Percentiles rank a stretch among this genome's conserved stretches.
phyloP scores from a whole-genome alignment of 257 asterid species.

The Nicotiana noctiflora region DNA sequence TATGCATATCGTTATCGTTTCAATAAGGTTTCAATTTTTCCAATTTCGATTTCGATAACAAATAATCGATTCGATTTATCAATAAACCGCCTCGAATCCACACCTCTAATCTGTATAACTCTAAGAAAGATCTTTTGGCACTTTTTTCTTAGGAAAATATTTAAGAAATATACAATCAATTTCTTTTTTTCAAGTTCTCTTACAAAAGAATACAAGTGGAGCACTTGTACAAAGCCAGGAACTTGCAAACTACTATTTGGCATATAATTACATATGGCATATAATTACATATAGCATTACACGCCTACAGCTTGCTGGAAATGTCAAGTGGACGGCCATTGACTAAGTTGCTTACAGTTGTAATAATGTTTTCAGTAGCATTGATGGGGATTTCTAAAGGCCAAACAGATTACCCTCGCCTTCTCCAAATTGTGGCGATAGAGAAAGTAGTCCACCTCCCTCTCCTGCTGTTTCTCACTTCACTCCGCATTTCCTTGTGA shows the following conservation, averaged over 20 bases:
- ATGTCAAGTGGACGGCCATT: neutral
- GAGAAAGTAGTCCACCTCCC: neutral
- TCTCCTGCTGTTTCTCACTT: neutral
- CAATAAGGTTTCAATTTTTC: too few species aligned
- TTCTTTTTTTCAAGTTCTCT: neutral
- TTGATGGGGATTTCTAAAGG: neutral
- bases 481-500: neutral
- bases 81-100: too few species aligned
- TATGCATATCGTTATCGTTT: too few species aligned
- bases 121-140: neutral
- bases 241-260: neutral
- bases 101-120: neutral
- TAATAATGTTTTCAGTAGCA: neutral
- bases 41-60: neutral
- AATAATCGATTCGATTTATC: too few species aligned
- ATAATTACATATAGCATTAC: neutral
- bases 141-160: neutral
- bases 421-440: neutral
- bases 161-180: neutral
- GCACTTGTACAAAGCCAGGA: neutral
- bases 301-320: neutral
- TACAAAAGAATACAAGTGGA: neutral
- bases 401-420: neutral
- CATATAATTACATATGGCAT: neutral
- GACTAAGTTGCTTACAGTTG: neutral